A percentile compares a stretch with the other conserved stretches of the same genome.
Evolutionary conservation across 1,284 basidiomycete genomes (phyloP).

Genomic region (Trichosporon coremiiforme): DNA sequence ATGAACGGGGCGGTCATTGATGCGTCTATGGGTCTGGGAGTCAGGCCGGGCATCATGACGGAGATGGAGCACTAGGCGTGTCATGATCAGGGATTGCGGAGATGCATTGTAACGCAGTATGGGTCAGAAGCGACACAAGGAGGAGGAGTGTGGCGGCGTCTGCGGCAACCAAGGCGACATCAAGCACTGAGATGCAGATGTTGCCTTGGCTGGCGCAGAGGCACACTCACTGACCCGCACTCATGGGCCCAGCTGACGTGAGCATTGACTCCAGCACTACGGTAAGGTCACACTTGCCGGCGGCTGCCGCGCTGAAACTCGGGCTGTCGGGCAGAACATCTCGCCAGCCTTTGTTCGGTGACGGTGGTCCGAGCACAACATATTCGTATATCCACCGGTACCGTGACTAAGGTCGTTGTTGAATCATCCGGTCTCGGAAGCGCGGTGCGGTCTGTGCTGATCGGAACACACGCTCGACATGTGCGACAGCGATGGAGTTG

Average conservation of each 20-base stretch:
- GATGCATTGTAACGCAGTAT: not conserved
- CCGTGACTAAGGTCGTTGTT: no score
- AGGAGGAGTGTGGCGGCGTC: not conserved
- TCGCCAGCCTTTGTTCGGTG: no score
- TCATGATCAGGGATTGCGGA: no score
- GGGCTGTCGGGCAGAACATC: no score
- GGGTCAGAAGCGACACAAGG: not conserved
- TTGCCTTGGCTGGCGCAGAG: not conserved
- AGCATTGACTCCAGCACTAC: not conserved
- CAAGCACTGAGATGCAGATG: not conserved
- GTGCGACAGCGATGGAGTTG: not conserved
- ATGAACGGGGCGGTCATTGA: slow-evolving; percentile 8
- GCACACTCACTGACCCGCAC: no score
- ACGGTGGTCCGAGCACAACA: no score
- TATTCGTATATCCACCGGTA: no score
- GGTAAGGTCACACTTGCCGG: no score
- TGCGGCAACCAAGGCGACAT: slow-evolving; percentile 1
- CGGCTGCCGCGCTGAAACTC: no score
- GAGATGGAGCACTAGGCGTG: slow-evolving; percentile 1
- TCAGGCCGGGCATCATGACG: not conserved
- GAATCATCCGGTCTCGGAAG: no score
- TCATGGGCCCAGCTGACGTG: not conserved
- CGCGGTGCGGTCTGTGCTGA: not conserved
- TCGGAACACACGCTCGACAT: not conserved
- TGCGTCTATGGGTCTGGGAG: slow-evolving; percentile 4